phyloP scores from a whole-genome alignment of 306 rosid genomes.

The Glycine tomentella region DNA sequence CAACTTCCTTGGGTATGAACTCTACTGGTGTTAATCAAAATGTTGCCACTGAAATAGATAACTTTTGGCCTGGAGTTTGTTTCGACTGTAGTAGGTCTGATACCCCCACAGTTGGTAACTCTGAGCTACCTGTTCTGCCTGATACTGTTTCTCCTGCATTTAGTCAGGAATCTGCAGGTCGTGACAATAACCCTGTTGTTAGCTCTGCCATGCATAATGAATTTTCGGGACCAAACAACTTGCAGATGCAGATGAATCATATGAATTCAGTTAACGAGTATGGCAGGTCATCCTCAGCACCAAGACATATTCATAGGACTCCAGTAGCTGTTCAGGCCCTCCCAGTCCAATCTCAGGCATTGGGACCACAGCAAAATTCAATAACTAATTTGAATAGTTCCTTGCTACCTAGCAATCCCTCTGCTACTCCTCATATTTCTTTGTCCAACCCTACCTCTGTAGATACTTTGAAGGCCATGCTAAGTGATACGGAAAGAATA shows the following conservation, averaged over 20 bases:
- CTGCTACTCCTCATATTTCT: slow-evolving; percentile 60
- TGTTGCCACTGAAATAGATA: slow-evolving; percentile 54
- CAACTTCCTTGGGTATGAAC: slow-evolving; percentile 44
- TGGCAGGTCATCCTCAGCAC: slow-evolving; percentile 56
- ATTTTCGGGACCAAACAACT: slow-evolving; percentile 47
- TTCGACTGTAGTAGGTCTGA: slow-evolving; percentile 44
- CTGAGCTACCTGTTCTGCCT: slow-evolving; percentile 50
- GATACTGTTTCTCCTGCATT: slow-evolving; percentile 55
- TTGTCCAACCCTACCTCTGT: slow-evolving; percentile 49
- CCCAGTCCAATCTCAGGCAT: slow-evolving; percentile 64
- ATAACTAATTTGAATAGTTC: slow-evolving; percentile 55
- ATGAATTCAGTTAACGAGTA: slow-evolving; percentile 56
- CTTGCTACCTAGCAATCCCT: slow-evolving; percentile 49
- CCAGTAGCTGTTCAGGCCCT: slow-evolving; percentile 87
- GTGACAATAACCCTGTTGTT: slow-evolving; percentile 41
- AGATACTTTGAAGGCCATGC: slow-evolving; percentile 46
- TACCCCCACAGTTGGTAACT: slow-evolving; percentile 46
- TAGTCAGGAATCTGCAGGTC: slow-evolving; percentile 61
- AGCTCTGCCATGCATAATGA: slow-evolving; percentile 59
- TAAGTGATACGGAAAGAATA: slow-evolving; percentile 68
- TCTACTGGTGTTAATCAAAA: slow-evolving; percentile 48
- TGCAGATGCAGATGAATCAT: slow-evolving; percentile 52
- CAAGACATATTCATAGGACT: slow-evolving; percentile 56
- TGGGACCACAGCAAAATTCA: slow-evolving; percentile 56
- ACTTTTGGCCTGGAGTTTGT: slow-evolving; percentile 57